phyloP scores from a whole-genome alignment of 108 stramenopile species.

The Nitzschia inconspicua region DNA sequence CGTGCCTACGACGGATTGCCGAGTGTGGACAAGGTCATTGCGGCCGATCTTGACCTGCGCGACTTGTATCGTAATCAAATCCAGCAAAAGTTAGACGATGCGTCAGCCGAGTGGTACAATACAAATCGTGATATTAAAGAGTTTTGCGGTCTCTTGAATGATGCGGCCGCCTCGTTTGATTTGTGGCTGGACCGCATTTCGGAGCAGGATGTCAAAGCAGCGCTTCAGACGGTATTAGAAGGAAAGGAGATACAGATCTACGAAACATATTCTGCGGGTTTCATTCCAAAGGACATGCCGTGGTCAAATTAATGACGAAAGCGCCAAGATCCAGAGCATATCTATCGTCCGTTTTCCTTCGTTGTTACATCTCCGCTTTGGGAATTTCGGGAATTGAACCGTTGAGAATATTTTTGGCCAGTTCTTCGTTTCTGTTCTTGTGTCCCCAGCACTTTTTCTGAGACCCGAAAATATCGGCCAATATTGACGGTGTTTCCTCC shows the following conservation, averaged over 20 bases:
- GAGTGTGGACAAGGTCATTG: conserved; percentile 55
- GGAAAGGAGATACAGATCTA: not conserved
- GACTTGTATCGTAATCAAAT: conserved; percentile 76
- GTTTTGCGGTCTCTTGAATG: not conserved
- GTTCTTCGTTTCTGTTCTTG: no score
- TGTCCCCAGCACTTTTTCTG: no score
- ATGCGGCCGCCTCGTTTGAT: not conserved
- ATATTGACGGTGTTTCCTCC: not conserved
- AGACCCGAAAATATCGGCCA: not conserved
- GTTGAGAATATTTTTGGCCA: no score
- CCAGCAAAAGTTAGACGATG: conserved; percentile 59
- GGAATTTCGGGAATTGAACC: no score
- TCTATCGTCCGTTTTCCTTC: no score
- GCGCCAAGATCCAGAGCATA: no score
- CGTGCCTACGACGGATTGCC: conserved; percentile 57
- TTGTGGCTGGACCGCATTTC: conserved; percentile 1
- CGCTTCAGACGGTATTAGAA: not conserved
- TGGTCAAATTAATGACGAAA: no score
- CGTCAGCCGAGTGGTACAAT: conserved; percentile 65
- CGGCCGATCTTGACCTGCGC: conserved; percentile 70
- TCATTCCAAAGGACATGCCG: no score
- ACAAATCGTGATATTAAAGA: not conserved
- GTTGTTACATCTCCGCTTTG: no score
- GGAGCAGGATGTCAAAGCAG: not conserved
- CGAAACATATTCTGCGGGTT: not conserved